phyloP scores from a whole-genome alignment of 2,329 filamentous ascomycete genomes.

The Parascedosporium putredinis region DNA sequence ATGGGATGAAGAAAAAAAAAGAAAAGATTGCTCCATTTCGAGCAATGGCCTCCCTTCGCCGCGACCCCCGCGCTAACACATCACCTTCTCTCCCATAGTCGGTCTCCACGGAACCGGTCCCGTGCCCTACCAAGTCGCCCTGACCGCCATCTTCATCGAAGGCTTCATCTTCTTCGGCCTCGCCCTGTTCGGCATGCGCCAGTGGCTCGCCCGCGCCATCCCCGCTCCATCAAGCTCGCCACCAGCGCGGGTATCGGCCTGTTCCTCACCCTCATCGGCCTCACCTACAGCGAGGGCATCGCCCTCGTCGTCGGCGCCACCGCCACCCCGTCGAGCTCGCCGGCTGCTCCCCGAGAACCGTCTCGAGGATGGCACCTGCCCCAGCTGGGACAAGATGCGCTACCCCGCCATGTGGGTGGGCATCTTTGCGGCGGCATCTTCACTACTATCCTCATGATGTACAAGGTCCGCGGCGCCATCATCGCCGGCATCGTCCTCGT shows the following conservation, averaged over 20 bases:
- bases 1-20: too few relatives aligned
- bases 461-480: constrained; percentile 77
- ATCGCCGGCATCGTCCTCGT: constrained; percentile 76
- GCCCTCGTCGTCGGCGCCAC: constrained; percentile 62
- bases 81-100: too few relatives aligned
- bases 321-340: constrained; percentile 64
- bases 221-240: constrained; percentile 79
- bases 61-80: too few relatives aligned
- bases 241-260: constrained; percentile 79
- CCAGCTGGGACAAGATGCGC: constrained; percentile 61
- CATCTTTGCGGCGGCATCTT: constrained; percentile 73
- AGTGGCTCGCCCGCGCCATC: constrained; percentile 79
- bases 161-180: constrained; percentile 76
- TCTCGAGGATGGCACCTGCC: constrained; percentile 42
- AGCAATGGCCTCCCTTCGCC: too few relatives aligned
- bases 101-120: constrained; percentile 64
- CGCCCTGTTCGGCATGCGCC: constrained; percentile 69
- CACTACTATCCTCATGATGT: constrained; percentile 73
- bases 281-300: constrained; percentile 75
- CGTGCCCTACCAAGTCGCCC: constrained; percentile 63
- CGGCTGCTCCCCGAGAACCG: constrained; percentile 47
- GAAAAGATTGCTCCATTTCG: too few relatives aligned
- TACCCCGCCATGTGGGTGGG: constrained; percentile 79
- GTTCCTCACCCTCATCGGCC: constrained; percentile 65
- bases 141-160: constrained; percentile 83